Evolutionary conservation across 306 rosid genomes (phyloP).

Genomic region (Quercus gilva): DNA sequence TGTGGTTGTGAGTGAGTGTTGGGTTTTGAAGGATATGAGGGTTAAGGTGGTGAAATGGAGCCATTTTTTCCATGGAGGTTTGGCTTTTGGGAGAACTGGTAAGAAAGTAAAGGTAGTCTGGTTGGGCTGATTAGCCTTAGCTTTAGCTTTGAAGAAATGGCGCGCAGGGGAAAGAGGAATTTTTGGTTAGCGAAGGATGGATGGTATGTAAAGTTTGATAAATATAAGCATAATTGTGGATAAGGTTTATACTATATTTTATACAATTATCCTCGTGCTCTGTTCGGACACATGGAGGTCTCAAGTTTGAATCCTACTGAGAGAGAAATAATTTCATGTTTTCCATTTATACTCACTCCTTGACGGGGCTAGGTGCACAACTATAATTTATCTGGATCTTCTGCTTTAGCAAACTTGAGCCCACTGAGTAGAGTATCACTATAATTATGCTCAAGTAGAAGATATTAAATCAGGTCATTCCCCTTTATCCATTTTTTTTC

Average conservation of each 20-base stretch:
- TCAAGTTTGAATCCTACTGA: rapidly evolving
- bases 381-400: rapidly evolving
- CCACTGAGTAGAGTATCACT: too few relatives aligned
- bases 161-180: not conserved
- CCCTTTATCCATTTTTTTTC: too few relatives aligned
- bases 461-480: too few relatives aligned
- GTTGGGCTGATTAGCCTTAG: not conserved
- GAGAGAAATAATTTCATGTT: too few relatives aligned
- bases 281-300: too few relatives aligned
- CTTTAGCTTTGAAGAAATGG: not conserved
- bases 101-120: conserved; percentile 9
- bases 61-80: conserved; percentile 46
- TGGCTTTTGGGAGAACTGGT: conserved; percentile 1
- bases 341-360: rapidly evolving
- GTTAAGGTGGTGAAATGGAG: conserved; percentile 31
- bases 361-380: too few relatives aligned
- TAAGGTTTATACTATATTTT: conserved; percentile 23
- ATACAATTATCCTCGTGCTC: too few relatives aligned
- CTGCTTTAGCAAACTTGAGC: rapidly evolving
- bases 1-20: not conserved
- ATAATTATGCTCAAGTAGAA: rapidly evolving
- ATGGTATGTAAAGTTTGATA: not conserved
- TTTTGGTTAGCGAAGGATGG: not conserved
- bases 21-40: conserved; percentile 33
- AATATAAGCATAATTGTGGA: conserved; percentile 2